Conservation (phyloP, 805 yeast species). For the Myxozyma neotropica region DNA sequence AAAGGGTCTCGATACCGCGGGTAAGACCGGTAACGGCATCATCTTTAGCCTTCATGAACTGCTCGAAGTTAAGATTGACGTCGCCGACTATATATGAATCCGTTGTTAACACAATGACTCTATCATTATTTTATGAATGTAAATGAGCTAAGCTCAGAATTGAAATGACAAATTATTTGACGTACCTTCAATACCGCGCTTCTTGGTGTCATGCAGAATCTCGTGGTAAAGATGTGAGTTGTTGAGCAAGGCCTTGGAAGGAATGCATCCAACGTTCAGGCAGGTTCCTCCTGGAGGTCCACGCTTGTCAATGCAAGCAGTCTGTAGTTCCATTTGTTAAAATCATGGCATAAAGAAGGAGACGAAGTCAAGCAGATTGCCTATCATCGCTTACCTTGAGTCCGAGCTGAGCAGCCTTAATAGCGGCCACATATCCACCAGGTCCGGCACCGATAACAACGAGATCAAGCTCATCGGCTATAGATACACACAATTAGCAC, state of each 20-base stretch:
- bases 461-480: constrained; percentile 67
- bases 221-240: constrained; percentile 92
- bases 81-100: constrained; percentile 46
- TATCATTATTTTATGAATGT: no score
- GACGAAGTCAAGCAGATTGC: background rate
- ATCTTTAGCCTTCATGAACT: constrained; percentile 90
- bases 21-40: constrained; percentile 87
- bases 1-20: constrained; percentile 89
- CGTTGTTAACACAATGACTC: no score
- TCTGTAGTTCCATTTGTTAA: constrained; percentile 43
- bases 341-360: no score
- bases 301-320: constrained; percentile 97
- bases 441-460: constrained; percentile 99
- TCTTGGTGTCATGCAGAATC: constrained; percentile 77
- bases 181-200: constrained; percentile 84
- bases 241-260: constrained; percentile 93
- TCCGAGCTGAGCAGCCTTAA: constrained; percentile 97
- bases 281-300: constrained; percentile 98
- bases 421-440: constrained; percentile 99
- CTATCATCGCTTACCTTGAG: constrained; percentile 48
- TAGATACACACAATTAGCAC: background rate
- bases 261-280: constrained; percentile 98
- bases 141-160: no score
- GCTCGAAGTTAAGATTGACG: constrained; percentile 70
- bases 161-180: background rate